phyloP scores from a whole-genome alignment of 2,329 filamentous ascomycete genomes.

The Cladophialophora immunda region DNA sequence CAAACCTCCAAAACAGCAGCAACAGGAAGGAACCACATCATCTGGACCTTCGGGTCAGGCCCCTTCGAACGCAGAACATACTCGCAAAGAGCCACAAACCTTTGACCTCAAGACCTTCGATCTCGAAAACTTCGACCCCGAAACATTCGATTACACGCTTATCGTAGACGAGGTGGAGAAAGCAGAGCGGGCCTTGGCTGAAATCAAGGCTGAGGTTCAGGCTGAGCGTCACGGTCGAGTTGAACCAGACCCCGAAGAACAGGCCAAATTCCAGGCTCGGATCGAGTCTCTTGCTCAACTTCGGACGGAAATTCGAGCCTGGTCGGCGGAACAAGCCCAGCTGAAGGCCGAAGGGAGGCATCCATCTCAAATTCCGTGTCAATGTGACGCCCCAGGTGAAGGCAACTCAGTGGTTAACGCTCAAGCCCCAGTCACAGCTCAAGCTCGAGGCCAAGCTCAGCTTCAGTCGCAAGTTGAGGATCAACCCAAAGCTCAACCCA shows the following conservation, averaged over 20 bases:
- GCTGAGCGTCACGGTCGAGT: neutral
- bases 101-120: neutral
- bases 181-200: too few relatives aligned
- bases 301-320: too few relatives aligned
- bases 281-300: too few relatives aligned
- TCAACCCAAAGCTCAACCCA: neutral
- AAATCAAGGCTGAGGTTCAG: neutral
- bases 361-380: too few relatives aligned
- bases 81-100: neutral
- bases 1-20: slow-evolving; percentile 11
- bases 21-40: neutral
- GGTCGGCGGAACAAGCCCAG: too few relatives aligned
- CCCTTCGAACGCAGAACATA: neutral
- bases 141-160: too few relatives aligned
- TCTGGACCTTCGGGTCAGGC: neutral
- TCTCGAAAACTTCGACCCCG: neutral
- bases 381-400: too few relatives aligned
- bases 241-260: too few relatives aligned
- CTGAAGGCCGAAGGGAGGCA: too few relatives aligned
- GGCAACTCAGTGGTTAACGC: too few relatives aligned
- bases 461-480: neutral
- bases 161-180: too few relatives aligned
- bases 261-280: neutral
- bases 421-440: too few relatives aligned
- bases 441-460: neutral